These are phyloP conservation scores for Arabis alpina DNA, from an alignment of 345 rosid species.

Conservation along the genomic window DNA sequence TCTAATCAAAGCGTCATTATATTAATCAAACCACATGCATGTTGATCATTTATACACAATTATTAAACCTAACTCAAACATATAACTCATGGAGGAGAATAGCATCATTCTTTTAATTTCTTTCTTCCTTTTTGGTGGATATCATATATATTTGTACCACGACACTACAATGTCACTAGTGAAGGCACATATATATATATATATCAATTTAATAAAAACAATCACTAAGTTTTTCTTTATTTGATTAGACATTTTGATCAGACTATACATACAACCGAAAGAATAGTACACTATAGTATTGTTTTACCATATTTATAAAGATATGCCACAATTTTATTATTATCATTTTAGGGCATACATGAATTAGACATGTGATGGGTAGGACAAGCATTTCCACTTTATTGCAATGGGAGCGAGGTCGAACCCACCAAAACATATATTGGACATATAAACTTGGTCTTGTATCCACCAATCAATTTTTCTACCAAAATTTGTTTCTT, in stretches of 20 bases:
- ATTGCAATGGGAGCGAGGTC: conserved; percentile 15
- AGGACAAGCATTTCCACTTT: conserved; percentile 29
- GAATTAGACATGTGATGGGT: conserved; percentile 39
- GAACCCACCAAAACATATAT: conserved; percentile 23
- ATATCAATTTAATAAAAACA: too few species aligned
- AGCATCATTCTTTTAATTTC: too few species aligned
- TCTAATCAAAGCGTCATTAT: conserved; percentile 10
- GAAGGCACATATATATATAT: too few species aligned
- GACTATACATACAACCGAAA: conserved; percentile 4
- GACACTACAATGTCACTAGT: too few species aligned
- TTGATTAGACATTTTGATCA: not conserved
- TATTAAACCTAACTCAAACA: not conserved
- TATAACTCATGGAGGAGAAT: too few species aligned
- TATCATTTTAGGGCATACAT: conserved; percentile 32
- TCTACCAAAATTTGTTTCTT: conserved; percentile 15
- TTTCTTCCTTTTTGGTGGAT: too few species aligned
- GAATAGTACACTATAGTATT: not conserved
- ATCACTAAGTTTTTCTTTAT: too few species aligned
- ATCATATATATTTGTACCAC: too few species aligned
- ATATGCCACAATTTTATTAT: not conserved
- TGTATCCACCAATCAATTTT: conserved; percentile 31
- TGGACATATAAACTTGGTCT: conserved; percentile 29
- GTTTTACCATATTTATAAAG: conserved; percentile 2
- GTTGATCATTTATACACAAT: conserved; percentile 6
- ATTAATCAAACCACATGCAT: conserved; percentile 20